Percentiles rank a stretch among this genome's conserved stretches.
Conservation (phyloP, 2,329 filamentous ascomycete species). For the Penicillium sp. region DNA sequence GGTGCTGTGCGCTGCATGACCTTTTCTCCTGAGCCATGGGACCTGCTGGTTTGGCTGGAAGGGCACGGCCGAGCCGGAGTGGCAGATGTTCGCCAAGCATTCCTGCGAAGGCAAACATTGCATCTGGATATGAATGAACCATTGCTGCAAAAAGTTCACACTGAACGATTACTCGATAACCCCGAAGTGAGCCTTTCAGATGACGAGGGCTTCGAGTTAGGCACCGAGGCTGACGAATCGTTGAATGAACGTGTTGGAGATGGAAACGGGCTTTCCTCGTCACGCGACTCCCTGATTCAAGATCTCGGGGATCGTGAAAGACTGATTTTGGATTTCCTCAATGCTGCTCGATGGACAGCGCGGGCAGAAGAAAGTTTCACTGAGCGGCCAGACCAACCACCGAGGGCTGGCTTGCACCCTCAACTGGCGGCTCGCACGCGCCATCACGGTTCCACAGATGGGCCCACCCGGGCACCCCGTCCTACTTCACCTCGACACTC, state of each 20-base stretch:
- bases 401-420: constrained; percentile 33
- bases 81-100: constrained; percentile 53
- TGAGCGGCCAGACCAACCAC: constrained; percentile 34
- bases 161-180: constrained; percentile 34
- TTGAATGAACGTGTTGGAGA: constrained; percentile 23
- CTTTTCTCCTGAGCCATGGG: constrained; percentile 87
- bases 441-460: constrained; percentile 36
- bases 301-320: constrained; percentile 48
- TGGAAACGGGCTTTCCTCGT: constrained; percentile 30
- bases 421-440: constrained; percentile 32
- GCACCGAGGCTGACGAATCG: constrained; percentile 31
- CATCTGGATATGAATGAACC: constrained; percentile 40
- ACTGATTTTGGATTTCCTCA: constrained; percentile 49
- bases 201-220: constrained; percentile 26
- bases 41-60: constrained; percentile 92
- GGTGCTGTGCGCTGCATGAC: constrained; percentile 90
- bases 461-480: constrained; percentile 34
- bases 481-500: constrained; percentile 38
- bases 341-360: constrained; percentile 45
- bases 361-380: constrained; percentile 36
- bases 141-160: constrained; percentile 37
- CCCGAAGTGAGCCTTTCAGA: constrained; percentile 29
- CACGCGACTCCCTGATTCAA: constrained; percentile 42
- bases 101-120: constrained; percentile 49
- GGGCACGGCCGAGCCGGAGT: constrained; percentile 64